Conservation (phyloP, 1,139 yeast species). For the Geotrichum europaeum region DNA sequence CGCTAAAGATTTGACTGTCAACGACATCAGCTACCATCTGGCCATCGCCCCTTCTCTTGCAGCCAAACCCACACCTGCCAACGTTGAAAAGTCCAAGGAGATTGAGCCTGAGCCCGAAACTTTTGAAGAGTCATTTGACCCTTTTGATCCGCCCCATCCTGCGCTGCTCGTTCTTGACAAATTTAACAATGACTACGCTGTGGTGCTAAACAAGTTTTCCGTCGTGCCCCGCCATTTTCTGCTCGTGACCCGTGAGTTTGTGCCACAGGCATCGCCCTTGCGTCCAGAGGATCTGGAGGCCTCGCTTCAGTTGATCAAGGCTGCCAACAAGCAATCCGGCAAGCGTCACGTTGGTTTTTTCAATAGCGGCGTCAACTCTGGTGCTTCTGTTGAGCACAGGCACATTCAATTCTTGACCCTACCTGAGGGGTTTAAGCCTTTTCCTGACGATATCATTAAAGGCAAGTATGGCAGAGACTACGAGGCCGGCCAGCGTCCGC, state of each 20-base stretch:
- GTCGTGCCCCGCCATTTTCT: slow-evolving; percentile 73
- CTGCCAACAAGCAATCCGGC: slow-evolving; percentile 35
- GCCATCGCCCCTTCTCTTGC: slow-evolving; percentile 47
- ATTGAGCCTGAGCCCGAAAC: slow-evolving; percentile 23
- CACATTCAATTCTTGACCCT: slow-evolving; percentile 80
- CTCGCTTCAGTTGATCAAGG: slow-evolving; percentile 47
- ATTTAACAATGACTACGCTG: slow-evolving; percentile 51
- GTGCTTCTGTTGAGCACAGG: slow-evolving; percentile 90
- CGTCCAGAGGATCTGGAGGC: slow-evolving; percentile 60
- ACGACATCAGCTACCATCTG: slow-evolving; percentile 37
- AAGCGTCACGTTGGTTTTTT: slow-evolving; percentile 66
- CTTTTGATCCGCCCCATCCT: slow-evolving; percentile 77
- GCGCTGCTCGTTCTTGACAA: slow-evolving; percentile 57
- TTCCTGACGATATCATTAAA: slow-evolving; percentile 51
- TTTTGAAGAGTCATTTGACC: slow-evolving; percentile 45
- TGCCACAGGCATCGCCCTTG: slow-evolving; percentile 66
- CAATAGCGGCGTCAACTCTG: slow-evolving; percentile 82
- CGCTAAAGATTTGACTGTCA: slow-evolving; percentile 24
- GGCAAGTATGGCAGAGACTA: slow-evolving; percentile 42
- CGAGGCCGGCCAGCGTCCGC: slow-evolving; percentile 46
- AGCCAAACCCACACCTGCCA: slow-evolving; percentile 44
- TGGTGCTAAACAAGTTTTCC: slow-evolving; percentile 82
- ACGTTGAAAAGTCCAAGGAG: slow-evolving; percentile 8
- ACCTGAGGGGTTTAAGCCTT: slow-evolving; percentile 52
- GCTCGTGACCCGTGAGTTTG: slow-evolving; percentile 66